Conservation (phyloP, 108 stramenopile species). For the Skeletonema marinoi region DNA sequence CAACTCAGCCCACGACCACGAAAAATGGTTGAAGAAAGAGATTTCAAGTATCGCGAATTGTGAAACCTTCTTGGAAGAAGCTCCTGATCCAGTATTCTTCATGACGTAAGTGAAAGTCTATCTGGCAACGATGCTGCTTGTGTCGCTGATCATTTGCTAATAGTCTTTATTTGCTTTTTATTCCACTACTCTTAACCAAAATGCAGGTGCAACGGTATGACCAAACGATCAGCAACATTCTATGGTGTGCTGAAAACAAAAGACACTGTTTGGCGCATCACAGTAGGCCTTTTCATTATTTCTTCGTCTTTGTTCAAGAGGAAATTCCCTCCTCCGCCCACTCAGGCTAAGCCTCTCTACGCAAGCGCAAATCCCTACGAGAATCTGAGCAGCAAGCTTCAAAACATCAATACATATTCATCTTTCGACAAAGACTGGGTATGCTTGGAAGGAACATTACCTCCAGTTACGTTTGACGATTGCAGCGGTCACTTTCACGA, state of each 20-base stretch:
- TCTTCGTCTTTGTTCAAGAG: slow-evolving; percentile 20
- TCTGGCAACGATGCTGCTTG: neutral
- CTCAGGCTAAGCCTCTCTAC: neutral
- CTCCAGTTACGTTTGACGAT: slow-evolving; percentile 7
- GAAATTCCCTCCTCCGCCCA: slow-evolving; percentile 5
- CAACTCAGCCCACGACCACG: slow-evolving; percentile 1
- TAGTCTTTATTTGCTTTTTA: neutral
- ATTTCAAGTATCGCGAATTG: neutral
- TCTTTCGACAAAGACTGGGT: slow-evolving; percentile 16
- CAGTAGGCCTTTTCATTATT: neutral
- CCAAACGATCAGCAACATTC: neutral
- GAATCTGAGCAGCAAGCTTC: neutral
- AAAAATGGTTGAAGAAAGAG: slow-evolving; percentile 7
- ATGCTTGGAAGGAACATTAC: slow-evolving; percentile 23
- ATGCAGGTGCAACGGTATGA: neutral
- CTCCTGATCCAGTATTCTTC: slow-evolving; percentile 12
- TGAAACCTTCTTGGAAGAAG: neutral
- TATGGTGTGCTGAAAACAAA: neutral
- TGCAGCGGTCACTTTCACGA: slow-evolving; percentile 38
- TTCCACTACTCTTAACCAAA: neutral
- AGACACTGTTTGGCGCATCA: slow-evolving; percentile 8
- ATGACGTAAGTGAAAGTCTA: neutral
- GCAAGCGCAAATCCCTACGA: slow-evolving; percentile 7
- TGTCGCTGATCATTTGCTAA: neutral
- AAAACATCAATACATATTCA: slow-evolving; percentile 15